Evolutionary conservation across 108 stramenopile genomes (phyloP).

Genomic region (Epithemia pelagica): DNA sequence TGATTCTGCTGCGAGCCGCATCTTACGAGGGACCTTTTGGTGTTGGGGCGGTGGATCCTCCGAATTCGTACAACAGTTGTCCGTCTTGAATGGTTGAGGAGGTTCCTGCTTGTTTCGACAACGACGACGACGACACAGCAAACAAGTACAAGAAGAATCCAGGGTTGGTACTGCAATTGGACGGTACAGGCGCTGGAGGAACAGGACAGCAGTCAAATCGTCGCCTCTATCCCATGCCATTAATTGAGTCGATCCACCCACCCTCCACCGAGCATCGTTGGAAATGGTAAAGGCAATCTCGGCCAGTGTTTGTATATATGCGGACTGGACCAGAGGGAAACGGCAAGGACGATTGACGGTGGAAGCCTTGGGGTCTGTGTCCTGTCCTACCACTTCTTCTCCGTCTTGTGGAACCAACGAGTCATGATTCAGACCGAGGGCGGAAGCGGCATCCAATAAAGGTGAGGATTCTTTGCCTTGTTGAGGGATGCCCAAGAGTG

Average conservation of each 20-base stretch:
- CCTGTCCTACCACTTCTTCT: background rate
- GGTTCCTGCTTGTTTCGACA: background rate
- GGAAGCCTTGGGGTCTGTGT: background rate
- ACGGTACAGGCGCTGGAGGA: conserved; percentile 39
- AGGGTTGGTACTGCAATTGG: background rate
- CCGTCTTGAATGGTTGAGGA: background rate
- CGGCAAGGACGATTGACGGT: background rate
- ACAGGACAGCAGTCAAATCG: conserved; percentile 57
- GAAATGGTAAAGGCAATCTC: conserved; percentile 65
- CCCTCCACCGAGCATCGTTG: conserved; percentile 58
- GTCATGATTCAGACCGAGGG: background rate
- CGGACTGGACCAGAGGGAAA: conserved; percentile 23
- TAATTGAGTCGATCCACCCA: conserved; percentile 17
- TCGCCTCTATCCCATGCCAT: conserved; percentile 69
- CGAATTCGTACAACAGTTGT: background rate
- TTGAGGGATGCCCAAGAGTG: background rate
- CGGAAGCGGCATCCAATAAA: background rate
- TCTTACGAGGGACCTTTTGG: background rate
- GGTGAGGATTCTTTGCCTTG: background rate
- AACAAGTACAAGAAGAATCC: background rate
- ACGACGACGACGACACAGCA: background rate
- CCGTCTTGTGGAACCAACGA: background rate
- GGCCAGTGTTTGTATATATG: conserved; percentile 74
- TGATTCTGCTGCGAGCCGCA: background rate
- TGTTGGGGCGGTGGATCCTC: too few species aligned